A percentile compares a stretch with the other conserved stretches of the same genome.
Evolutionary conservation across 2,329 filamentous ascomycete genomes (phyloP).

Genomic region (Fusarium humuli): DNA sequence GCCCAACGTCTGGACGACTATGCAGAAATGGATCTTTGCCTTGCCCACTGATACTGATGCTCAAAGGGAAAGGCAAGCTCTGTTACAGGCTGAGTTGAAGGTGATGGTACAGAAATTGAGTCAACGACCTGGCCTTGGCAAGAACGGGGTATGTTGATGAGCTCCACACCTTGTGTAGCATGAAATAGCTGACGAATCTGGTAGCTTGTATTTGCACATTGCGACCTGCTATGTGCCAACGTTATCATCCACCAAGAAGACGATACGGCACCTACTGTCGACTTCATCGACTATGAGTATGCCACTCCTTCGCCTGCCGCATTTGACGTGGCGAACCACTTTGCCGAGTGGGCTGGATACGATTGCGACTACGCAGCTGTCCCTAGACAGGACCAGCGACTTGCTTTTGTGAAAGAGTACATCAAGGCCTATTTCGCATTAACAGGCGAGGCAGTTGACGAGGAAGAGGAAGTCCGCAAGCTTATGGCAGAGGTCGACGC

Average conservation of each 20-base stretch:
- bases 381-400: constrained; percentile 80
- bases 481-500: constrained; percentile 85
- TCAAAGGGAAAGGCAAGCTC: constrained; percentile 73
- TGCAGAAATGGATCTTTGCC: constrained; percentile 95
- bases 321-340: constrained; percentile 98
- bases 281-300: constrained; percentile 99
- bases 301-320: constrained; percentile 92
- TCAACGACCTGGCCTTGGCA: constrained; percentile 79
- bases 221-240: constrained; percentile 95
- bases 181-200: constrained; percentile 27
- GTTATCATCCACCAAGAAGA: constrained; percentile 78
- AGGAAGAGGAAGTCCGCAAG: constrained; percentile 73
- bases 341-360: constrained; percentile 97
- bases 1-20: constrained; percentile 94
- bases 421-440: constrained; percentile 76
- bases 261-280: constrained; percentile 56
- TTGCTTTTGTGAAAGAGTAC: constrained; percentile 86
- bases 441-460: constrained; percentile 58
- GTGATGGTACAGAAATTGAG: constrained; percentile 78
- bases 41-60: constrained; percentile 79
- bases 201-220: constrained; percentile 91
- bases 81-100: constrained; percentile 79
- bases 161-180: not conserved
- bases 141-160: constrained; percentile 71
- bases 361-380: constrained; percentile 90